Evolutionary conservation across 805 yeast genomes (phyloP), one percentile per base, ranked within the genome.

Genomic region (Blastobotrys robertii): DNA sequence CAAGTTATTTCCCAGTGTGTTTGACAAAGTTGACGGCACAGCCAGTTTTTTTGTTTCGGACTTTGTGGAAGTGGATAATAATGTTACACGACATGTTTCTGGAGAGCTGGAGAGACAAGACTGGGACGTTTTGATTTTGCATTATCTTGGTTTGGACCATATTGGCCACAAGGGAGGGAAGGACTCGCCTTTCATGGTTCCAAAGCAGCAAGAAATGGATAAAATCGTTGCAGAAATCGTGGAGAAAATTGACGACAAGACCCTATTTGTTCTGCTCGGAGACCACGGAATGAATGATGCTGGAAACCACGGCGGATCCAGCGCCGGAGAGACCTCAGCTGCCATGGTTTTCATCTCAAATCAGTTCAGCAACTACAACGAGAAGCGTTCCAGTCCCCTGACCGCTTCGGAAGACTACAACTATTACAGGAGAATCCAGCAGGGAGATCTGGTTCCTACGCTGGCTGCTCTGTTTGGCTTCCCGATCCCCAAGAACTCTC

Each of bases 121-220:
- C 1, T 92, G 97, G 97, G 96, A 92, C 57, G 81, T 79, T 4
- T 65, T 92, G 48, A 81, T 92, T 33, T 65, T 92, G 32, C 99
- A 92, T 59, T 92, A 90, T 55, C 65, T 92, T 13, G 99, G 99
- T 0, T 67, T 92, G 25, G 99, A 92, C 58, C 99, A 92, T 59
- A 92, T 92, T 54, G 99, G 99, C 1, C 99, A 92, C 60, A 90
- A 87, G 58, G 94, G 95, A 37, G 99, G 99, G 0, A 90, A 98
- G 0, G 54, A 65, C 4, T 85, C 95, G 8, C 63, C 73, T 0
- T 79, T 77, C 51, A 92, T 92, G 98, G 75, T 78, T 7, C 68
- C 65, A 0, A 92, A 92, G 55, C 97, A 87, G 48, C 45, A 42
- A 3, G 98, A 92, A 59, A 85, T 92, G 95, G 97, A 92, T 58